Evolutionary conservation across 2,329 filamentous ascomycete species (phyloP).

Genomic region (Didymosphaeria variabile): DNA sequence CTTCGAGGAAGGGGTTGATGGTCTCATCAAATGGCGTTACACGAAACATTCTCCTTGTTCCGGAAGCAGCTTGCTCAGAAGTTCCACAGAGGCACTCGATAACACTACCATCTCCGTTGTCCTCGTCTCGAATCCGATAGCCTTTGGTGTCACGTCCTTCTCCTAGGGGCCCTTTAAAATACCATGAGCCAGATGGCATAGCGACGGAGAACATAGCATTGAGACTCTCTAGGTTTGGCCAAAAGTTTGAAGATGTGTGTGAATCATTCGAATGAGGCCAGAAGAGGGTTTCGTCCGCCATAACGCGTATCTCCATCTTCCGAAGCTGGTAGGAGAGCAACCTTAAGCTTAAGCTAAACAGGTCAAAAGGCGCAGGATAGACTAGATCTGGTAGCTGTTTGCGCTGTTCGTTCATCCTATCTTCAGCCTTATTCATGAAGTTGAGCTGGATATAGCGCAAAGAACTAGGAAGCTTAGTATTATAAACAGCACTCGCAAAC

Average conservation of each 20-base stretch:
- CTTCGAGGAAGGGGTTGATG: slow-evolving; percentile 21
- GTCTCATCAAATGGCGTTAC: not conserved
- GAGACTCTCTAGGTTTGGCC: slow-evolving; percentile 3
- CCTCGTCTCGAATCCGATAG: not conserved
- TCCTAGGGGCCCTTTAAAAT: slow-evolving; percentile 12
- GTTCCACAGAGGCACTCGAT: slow-evolving; percentile 6
- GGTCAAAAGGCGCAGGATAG: not conserved
- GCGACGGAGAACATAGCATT: not conserved
- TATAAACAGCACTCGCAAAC: too few species aligned
- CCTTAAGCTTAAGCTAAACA: not conserved
- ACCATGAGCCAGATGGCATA: slow-evolving; percentile 4
- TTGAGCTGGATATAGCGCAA: not conserved
- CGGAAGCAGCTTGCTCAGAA: slow-evolving; percentile 5
- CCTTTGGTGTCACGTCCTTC: not conserved
- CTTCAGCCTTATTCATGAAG: not conserved
- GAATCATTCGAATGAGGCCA: not conserved
- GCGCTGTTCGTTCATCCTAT: not conserved
- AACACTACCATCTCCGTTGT: slow-evolving; percentile 17
- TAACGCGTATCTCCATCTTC: not conserved
- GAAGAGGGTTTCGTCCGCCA: slow-evolving; percentile 1
- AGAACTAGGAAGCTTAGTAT: too few species aligned
- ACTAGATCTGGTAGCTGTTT: not conserved
- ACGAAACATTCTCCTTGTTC: not conserved
- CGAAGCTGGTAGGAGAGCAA: slow-evolving; percentile 3
- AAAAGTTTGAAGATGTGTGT: not conserved